Conservation (phyloP, 768 basidiomycete species). For the Xerocomellus dryophilus region DNA sequence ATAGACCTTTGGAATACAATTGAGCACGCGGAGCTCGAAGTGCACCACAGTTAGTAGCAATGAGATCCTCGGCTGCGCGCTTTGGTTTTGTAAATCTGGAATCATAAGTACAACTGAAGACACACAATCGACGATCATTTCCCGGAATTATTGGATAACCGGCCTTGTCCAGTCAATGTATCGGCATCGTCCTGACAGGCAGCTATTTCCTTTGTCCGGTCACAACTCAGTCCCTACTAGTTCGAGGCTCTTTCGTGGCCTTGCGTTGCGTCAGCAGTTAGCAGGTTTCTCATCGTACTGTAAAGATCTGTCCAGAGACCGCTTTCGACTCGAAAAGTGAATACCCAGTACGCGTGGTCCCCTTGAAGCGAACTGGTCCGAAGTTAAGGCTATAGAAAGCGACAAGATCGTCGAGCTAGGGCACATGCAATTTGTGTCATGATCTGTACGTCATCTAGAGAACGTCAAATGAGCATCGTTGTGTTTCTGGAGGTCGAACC, state of each 20-base stretch:
- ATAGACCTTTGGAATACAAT: slow-evolving; percentile 1
- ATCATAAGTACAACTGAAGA: not conserved
- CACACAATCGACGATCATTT: not conserved
- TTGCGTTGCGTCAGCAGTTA: too few species aligned
- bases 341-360: not conserved
- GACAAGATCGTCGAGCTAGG: not conserved
- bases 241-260: not conserved
- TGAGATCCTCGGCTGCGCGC: not conserved
- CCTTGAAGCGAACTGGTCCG: not conserved
- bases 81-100: not conserved
- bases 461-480: not conserved
- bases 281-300: not conserved
- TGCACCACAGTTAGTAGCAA: not conserved
- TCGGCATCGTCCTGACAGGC: not conserved
- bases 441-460: too few species aligned
- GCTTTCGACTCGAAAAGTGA: not conserved
- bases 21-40: not conserved
- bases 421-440: not conserved
- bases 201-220: not conserved
- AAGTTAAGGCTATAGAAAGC: not conserved
- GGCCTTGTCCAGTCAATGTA: not conserved
- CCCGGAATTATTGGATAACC: not conserved
- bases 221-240: too few species aligned
- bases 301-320: not conserved
- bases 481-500: not conserved